Base-by-base conservation (phyloP, 257 asterid species). In the Solanum bukasovii region DNA sequence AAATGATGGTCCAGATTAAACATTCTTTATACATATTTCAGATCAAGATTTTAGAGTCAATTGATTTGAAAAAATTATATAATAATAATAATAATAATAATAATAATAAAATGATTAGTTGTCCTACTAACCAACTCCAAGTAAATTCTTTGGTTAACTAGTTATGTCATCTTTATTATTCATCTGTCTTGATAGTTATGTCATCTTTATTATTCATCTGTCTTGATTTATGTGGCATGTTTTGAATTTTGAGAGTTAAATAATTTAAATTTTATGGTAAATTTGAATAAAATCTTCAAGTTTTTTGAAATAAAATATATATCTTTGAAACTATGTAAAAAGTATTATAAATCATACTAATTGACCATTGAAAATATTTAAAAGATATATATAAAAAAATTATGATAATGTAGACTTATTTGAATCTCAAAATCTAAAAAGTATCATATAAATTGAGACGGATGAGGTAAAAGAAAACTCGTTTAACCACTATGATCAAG, bases 121-220 rank as follows among this genome's bases (percentile, higher is more conserved):
- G 65, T 56, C 65, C 25, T 18, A 56, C 67, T 7, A 56, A 7
- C 25, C 67, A 56, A 56, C 67, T 20, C 63, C 63, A 52, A 52
- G 63, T 52, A 52, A 18, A 52, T 52, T 52, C 9, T 16, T 52
- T 52, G n/a, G 63, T 6, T 6, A 52, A 52, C n/a, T 52, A 6
- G 10, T 52, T 52, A 52, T 52, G 63, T 52, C 23, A 52, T 18
- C 1, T 52, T 2, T 52, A 52, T 3, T 52, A 0, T 2, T 1
- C 44, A 40, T 40, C 3, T 40, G 44, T 40, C 44, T 40, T 40
- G 44, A 40, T 52, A 16, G 9, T 52, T 52, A 52, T 52, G 63
- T 52, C 23, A 52, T 16, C 1, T 52, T 2, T 52, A 52, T 3
- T 52, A 0, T 2, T 1, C 1, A 0, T 52, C 1, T 6, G 2